phyloP scores from a whole-genome alignment of 23 red algal species.

The Gracilaria caudata region DNA sequence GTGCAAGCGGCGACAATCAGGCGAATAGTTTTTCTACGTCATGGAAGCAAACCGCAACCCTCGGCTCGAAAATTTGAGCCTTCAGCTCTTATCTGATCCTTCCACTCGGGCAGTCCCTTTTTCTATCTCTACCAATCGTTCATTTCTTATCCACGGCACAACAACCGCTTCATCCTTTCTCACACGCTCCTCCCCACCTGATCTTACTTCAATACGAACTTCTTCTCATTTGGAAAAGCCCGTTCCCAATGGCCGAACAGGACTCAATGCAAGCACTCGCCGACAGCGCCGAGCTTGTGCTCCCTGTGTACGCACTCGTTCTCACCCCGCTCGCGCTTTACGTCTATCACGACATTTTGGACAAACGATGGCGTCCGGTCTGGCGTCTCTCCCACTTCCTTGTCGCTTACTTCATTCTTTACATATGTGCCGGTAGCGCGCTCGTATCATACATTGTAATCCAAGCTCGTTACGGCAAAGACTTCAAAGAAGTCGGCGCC shows the following conservation, averaged over 20 bases:
- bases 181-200: neutral
- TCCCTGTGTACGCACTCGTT: constrained; percentile 26
- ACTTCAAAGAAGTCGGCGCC: constrained; percentile 59
- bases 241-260: neutral
- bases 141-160: too few relatives aligned
- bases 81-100: neutral
- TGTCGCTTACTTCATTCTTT: constrained; percentile 45
- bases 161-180: neutral
- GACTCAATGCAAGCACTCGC: neutral
- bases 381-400: constrained; percentile 41
- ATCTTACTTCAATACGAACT: neutral
- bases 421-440: constrained; percentile 17
- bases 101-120: neutral
- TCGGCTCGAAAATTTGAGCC: neutral
- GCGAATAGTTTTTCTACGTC: too few relatives aligned
- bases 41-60: neutral
- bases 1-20: too few relatives aligned
- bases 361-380: constrained; percentile 49
- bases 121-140: neutral
- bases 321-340: constrained; percentile 56
- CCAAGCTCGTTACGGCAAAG: constrained; percentile 20
- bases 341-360: constrained; percentile 61
- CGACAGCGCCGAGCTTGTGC: constrained; percentile 30
- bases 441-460: constrained; percentile 24
- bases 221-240: neutral